Conservation (phyloP, 2,329 filamentous ascomycete genomes). For the Arthrocladium fulminans region DNA sequence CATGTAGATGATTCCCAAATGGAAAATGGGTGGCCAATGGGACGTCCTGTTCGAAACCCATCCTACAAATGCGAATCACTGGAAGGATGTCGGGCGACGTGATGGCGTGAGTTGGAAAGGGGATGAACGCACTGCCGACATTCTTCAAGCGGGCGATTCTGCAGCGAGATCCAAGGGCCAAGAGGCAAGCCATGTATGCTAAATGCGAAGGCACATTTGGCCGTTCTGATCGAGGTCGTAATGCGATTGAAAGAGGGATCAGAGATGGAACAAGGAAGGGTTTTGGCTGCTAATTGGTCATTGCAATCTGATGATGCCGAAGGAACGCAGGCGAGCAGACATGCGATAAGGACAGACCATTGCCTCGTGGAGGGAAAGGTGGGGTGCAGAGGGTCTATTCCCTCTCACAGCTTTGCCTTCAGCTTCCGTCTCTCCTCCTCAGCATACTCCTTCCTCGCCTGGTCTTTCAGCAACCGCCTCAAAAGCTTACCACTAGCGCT, state of each 20-base stretch:
- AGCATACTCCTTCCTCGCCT: slow-evolving; percentile 23
- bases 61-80: not conserved
- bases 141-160: not conserved
- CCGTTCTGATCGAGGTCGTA: not conserved
- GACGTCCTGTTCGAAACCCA: not conserved
- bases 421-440: slow-evolving; percentile 19
- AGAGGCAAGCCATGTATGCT: not conserved
- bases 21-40: not conserved
- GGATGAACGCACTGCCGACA: not conserved
- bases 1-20: no score
- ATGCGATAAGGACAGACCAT: not conserved
- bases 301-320: not conserved
- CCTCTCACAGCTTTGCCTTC: slow-evolving; percentile 4
- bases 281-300: not conserved
- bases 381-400: not conserved
- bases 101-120: not conserved
- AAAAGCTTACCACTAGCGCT: slow-evolving; percentile 33
- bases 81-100: not conserved
- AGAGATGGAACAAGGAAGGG: not conserved
- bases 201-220: not conserved
- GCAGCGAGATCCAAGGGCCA: not conserved
- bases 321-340: not conserved
- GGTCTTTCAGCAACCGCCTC: slow-evolving; percentile 28
- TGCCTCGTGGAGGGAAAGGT: not conserved
- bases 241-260: not conserved